A percentile compares a stretch with the other conserved stretches of the same genome.
These are phyloP conservation scores for Taphrina communis DNA, from an alignment of 1,139 yeast genomes.

Conservation along the genomic window DNA sequence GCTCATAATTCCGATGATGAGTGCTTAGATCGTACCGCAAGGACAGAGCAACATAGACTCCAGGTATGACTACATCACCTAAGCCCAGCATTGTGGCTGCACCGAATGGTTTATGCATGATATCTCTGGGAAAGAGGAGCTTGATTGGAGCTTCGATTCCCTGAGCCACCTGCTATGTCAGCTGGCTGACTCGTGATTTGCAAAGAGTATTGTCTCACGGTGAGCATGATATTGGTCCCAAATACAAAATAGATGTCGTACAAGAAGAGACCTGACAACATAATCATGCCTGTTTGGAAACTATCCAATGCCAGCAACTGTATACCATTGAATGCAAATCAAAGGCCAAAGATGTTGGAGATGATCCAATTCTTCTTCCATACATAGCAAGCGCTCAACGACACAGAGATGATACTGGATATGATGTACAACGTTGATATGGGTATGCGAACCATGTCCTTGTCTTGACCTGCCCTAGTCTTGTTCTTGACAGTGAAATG, in stretches of 20 bases:
- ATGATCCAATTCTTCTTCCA: constrained; percentile 53
- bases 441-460: not conserved
- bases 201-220: constrained; percentile 52
- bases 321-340: constrained; percentile 55
- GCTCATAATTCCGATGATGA: constrained; percentile 51
- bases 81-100: constrained; percentile 58
- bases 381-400: constrained; percentile 48
- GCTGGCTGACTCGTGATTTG: not conserved
- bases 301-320: constrained; percentile 52
- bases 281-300: constrained; percentile 57
- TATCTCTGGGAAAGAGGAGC: constrained; percentile 57
- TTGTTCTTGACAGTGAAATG: constrained; percentile 45
- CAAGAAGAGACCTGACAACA: constrained; percentile 60
- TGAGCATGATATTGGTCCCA: constrained; percentile 65
- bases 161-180: constrained; percentile 53
- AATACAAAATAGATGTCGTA: constrained; percentile 74
- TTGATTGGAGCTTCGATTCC: constrained; percentile 63
- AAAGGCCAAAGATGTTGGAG: constrained; percentile 53
- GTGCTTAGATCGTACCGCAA: constrained; percentile 59
- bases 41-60: constrained; percentile 59
- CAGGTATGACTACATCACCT: constrained; percentile 69
- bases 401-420: constrained; percentile 35
- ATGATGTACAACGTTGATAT: not conserved
- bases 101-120: constrained; percentile 46
- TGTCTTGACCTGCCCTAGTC: constrained; percentile 43